Conservation (phyloP, 139 green algal genomes). For the Edaphochlamys debaryana region DNA sequence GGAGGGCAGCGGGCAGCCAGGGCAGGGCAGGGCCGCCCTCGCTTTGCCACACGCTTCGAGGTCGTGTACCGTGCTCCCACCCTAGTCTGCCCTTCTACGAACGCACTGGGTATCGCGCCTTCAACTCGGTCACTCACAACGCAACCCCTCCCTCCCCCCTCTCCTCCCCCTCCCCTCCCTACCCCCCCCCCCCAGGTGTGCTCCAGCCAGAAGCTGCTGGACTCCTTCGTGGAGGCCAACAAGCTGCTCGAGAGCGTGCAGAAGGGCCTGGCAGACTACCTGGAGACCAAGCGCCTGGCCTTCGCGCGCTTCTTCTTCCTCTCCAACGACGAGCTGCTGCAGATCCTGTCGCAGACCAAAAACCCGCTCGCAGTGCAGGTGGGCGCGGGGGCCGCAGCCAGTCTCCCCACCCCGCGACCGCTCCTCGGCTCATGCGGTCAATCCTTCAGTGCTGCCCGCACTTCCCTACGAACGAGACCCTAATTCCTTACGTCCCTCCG, state of each 20-base stretch:
- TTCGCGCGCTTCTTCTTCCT: constrained; percentile 88
- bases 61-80: too few relatives aligned
- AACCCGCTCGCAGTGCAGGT: constrained; percentile 74
- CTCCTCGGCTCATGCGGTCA: too few relatives aligned
- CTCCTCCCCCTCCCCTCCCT: too few relatives aligned
- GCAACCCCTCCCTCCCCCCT: too few relatives aligned
- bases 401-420: not conserved
- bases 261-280: constrained; percentile 79
- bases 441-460: not conserved
- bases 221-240: constrained; percentile 74
- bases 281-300: constrained; percentile 82
- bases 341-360: constrained; percentile 83
- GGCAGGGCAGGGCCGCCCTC: too few relatives aligned
- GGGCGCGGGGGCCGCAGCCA: not conserved
- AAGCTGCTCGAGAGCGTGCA: constrained; percentile 77
- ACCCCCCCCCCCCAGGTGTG: constrained; percentile 71
- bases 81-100: too few relatives aligned
- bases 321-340: constrained; percentile 87
- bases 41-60: too few relatives aligned
- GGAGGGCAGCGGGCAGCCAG: too few relatives aligned
- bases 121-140: too few relatives aligned
- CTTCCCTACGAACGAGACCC: too few relatives aligned
- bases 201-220: constrained; percentile 68
- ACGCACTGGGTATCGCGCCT: too few relatives aligned
- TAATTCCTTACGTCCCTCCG: too few relatives aligned